phyloP scores from a whole-genome alignment of 805 yeast genomes.

The Allodekkera sacchari region DNA sequence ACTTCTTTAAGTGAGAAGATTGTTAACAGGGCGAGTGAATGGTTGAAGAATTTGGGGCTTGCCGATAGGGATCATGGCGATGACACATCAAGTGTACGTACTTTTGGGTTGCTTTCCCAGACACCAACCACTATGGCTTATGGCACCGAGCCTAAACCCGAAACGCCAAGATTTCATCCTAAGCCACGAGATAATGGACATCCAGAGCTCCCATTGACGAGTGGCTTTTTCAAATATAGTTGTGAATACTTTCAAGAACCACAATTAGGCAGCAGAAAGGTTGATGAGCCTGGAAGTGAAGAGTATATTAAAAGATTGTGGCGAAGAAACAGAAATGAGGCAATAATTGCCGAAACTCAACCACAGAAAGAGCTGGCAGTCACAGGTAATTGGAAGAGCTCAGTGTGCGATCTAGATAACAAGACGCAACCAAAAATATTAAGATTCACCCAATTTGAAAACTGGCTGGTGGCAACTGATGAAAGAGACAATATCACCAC shows the following conservation, averaged over 20 bases:
- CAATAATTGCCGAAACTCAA: constrained; percentile 81
- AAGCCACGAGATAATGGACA: constrained; percentile 19
- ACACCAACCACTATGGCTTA: constrained; percentile 22
- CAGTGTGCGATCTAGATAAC: constrained; percentile 52
- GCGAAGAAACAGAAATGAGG: constrained; percentile 86
- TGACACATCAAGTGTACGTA: constrained; percentile 14
- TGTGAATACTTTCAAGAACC: constrained; percentile 96
- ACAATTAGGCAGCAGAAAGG: constrained; percentile 75
- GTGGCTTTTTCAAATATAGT: constrained; percentile 65
- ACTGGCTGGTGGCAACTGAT: constrained; percentile 69
- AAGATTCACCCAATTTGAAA: constrained; percentile 85
- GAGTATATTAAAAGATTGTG: constrained; percentile 76
- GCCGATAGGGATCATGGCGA: constrained; percentile 13
- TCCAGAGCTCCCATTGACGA: constrained; percentile 47
- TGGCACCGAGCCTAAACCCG: constrained; percentile 44
- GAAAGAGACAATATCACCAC: constrained; percentile 76
- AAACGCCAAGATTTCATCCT: constrained; percentile 46
- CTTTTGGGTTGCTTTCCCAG: constrained; percentile 17
- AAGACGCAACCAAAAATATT: constrained; percentile 73
- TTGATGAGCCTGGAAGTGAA: constrained; percentile 87
- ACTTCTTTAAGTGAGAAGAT: constrained; percentile 2
- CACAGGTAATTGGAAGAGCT: constrained; percentile 77
- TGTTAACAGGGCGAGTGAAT: constrained; percentile 2
- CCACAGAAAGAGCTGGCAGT: constrained; percentile 78
- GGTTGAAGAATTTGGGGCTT: constrained; percentile 18